These are phyloP conservation scores for Graphilbum ipis-grandicollis DNA, from an alignment of 2,329 filamentous ascomycete genomes.

Conservation along the genomic window DNA sequence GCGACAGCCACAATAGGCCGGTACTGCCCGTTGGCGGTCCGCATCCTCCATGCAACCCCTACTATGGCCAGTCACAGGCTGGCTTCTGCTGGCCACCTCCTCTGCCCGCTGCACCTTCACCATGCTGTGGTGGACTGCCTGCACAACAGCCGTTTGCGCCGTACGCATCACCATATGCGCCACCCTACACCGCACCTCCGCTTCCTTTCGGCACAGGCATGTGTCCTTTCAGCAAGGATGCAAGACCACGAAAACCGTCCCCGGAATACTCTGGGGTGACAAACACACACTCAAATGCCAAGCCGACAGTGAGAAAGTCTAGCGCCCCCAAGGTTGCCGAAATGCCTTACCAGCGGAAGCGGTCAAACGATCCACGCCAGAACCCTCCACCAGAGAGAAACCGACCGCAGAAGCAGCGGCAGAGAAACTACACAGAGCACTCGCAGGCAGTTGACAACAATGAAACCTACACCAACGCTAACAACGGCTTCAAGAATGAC, in stretches of 20 bases:
- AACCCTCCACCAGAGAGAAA: neutral
- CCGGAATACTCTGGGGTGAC: neutral
- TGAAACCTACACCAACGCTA: slow-evolving; percentile 4
- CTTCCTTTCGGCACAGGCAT: neutral
- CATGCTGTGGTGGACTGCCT: slow-evolving; percentile 1
- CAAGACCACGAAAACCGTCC: neutral
- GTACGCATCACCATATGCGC: no score
- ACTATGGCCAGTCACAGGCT: slow-evolving; percentile 13
- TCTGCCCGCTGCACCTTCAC: neutral
- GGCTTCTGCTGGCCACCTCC: neutral
- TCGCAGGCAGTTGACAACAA: slow-evolving; percentile 1
- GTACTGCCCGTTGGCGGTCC: slow-evolving; percentile 23
- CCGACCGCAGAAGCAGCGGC: slow-evolving; percentile 10
- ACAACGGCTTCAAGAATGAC: slow-evolving; percentile 2
- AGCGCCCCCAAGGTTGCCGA: neutral
- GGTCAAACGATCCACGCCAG: neutral
- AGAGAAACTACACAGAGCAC: slow-evolving; percentile 8
- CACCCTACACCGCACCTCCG: neutral
- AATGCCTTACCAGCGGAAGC: neutral
- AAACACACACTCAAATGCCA: neutral
- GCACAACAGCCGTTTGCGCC: neutral
- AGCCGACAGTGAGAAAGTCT: neutral
- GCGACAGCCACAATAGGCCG: slow-evolving; percentile 11
- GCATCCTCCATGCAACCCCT: slow-evolving; percentile 25
- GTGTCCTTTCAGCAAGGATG: neutral